phyloP scores from a whole-genome alignment of 495 filamentous ascomycete genomes.

The Bacidia rubella region DNA sequence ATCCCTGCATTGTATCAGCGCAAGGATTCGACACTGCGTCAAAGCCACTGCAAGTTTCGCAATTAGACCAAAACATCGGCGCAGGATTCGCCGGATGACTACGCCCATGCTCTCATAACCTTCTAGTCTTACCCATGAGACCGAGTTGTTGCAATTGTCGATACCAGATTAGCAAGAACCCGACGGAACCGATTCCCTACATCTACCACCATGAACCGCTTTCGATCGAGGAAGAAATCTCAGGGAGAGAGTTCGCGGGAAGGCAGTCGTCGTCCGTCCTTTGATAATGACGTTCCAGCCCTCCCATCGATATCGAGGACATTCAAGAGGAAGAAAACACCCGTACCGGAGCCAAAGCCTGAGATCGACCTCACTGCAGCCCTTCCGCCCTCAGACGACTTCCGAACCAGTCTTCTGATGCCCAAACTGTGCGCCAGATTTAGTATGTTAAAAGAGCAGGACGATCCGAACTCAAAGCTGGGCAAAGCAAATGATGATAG shows the following conservation, averaged over 20 bases:
- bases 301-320: slow-evolving; percentile 26
- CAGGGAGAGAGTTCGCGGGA: slow-evolving; percentile 10
- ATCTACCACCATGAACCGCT: slow-evolving; percentile 22
- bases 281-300: slow-evolving; percentile 20
- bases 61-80: neutral
- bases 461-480: slow-evolving; percentile 72
- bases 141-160: neutral
- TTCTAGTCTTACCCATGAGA: too few species aligned
- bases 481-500: slow-evolving; percentile 93
- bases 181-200: neutral
- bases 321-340: slow-evolving; percentile 48
- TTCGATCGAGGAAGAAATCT: slow-evolving; percentile 23
- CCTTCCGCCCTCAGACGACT: slow-evolving; percentile 74
- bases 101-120: slow-evolving; percentile 3
- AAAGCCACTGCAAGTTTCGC: neutral
- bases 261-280: slow-evolving; percentile 29
- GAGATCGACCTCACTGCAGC: slow-evolving; percentile 60
- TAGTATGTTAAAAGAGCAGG: slow-evolving; percentile 89
- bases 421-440: slow-evolving; percentile 88
- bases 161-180: neutral
- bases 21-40: neutral
- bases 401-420: slow-evolving; percentile 95
- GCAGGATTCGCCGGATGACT: neutral
- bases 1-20: neutral
- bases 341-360: slow-evolving; percentile 40